phyloP scores from a whole-genome alignment of 495 filamentous ascomycete genomes.

The Physcia stellaris region DNA sequence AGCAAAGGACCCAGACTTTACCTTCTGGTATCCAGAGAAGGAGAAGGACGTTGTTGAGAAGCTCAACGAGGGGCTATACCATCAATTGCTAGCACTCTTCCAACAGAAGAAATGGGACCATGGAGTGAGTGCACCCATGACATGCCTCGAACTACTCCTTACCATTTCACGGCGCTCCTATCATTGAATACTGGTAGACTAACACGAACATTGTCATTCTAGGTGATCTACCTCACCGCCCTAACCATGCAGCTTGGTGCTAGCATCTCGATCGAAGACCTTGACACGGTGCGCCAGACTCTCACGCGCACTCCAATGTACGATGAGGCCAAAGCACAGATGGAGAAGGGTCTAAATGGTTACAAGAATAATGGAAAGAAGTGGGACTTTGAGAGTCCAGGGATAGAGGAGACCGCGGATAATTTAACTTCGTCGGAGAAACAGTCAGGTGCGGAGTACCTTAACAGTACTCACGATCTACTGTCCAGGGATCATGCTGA shows the following conservation, averaged over 20 bases:
- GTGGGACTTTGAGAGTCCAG: not conserved
- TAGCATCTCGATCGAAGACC: not conserved
- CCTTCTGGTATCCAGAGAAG: not conserved
- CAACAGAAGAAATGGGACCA: not conserved
- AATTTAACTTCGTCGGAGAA: too few relatives aligned
- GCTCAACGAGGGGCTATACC: conserved; percentile 1
- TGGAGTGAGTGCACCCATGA: too few relatives aligned
- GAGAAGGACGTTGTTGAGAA: not conserved
- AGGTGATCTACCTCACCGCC: not conserved
- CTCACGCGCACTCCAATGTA: not conserved
- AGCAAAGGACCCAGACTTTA: not conserved
- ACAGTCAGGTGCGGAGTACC: too few relatives aligned
- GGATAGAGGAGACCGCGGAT: too few relatives aligned
- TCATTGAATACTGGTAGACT: too few relatives aligned
- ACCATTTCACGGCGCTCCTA: too few relatives aligned
- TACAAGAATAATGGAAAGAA: not conserved
- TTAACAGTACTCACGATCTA: too few relatives aligned
- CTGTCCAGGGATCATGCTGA: too few relatives aligned
- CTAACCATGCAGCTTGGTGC: conserved; percentile 1
- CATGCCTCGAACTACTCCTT: too few relatives aligned
- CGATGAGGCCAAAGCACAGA: not conserved
- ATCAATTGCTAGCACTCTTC: not conserved
- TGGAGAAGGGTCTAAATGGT: not conserved
- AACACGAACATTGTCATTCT: too few relatives aligned
- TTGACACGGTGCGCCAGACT: not conserved